Base-by-base conservation (phyloP, 2,329 filamentous ascomycete genomes). In the Sporothrix dimorphospora region DNA sequence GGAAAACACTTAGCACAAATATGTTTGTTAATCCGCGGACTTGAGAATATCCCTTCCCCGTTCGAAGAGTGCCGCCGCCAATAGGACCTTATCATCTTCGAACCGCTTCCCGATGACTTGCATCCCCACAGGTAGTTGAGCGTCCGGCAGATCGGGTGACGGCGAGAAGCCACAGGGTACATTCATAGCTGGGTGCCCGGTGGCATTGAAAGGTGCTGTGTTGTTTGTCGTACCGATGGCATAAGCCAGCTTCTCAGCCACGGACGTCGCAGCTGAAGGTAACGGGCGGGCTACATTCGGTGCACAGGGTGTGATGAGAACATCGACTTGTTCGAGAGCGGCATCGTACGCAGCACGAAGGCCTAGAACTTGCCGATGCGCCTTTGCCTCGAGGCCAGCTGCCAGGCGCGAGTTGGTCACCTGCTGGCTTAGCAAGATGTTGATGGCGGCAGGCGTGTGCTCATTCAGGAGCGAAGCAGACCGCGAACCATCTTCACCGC, bases 271-370 rank as follows among this genome's bases (percentile, higher is more conserved):
- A 4, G 81, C 80, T 0, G 84, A 83, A 57, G 82, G 83, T 49
- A 87, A 75, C 9, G 87, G 77, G 8, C 86, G 80, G 74, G 87
- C 85, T 14, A 83, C 79, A 0, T 80, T 76, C 0, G 74, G 74
- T 14, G 83, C 82, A 12, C 82, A 82, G 0, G 85, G 85, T n/a
- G 84, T 84, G 47, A 88, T 75, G 3, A 88, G 78, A 1, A 88
- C 79, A 47, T 75, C 74, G 12, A 73, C 71, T 2, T 59, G 21
- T 40, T 78, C 76, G 3, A 87, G 75, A 0, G 80, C 84, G 9
- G 75, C 73, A 74, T 87, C 84, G 75, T 87, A 87, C 3, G 84
- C 85, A 5, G 81, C 83, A 1, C 85, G 80, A n/a, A 87, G 78
- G 74, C 84, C 78, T 70, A 83, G 81, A 1, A 83, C 82, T 68